Evolutionary conservation across 257 asterid genomes (phyloP).

Genomic region (Ilex asprella): DNA sequence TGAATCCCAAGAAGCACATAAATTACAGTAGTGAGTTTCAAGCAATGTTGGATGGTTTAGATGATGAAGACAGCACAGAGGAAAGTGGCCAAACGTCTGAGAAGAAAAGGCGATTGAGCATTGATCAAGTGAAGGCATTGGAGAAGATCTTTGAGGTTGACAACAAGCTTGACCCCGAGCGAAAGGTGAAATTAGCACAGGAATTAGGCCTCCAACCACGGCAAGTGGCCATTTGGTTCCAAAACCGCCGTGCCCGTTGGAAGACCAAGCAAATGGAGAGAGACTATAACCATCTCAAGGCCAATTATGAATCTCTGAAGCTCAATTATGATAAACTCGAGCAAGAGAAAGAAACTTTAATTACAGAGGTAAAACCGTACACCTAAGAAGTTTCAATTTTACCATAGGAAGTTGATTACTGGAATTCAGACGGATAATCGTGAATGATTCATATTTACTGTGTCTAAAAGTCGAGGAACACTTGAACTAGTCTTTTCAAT

Average conservation of each 20-base stretch:
- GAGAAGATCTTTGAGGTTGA: constrained; percentile 41
- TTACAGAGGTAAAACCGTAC: constrained; percentile 25
- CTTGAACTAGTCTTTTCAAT: no score
- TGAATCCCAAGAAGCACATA: constrained; percentile 9
- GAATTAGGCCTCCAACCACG: constrained; percentile 45
- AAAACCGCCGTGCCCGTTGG: constrained; percentile 46
- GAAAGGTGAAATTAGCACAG: constrained; percentile 31
- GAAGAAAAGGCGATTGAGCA: constrained; percentile 35
- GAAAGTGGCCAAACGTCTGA: constrained; percentile 24
- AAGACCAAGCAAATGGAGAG: constrained; percentile 45
- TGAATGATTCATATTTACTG: no score
- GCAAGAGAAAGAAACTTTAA: constrained; percentile 24
- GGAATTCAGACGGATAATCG: no score
- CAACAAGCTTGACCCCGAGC: constrained; percentile 40
- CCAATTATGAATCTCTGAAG: constrained; percentile 36
- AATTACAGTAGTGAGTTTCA: constrained; percentile 23
- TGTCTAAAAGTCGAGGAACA: no score
- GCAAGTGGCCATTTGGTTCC: constrained; percentile 52
- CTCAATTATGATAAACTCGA: constrained; percentile 25
- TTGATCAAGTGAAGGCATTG: constrained; percentile 36
- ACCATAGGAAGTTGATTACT: no score
- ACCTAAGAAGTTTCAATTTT: no score
- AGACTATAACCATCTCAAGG: constrained; percentile 31
- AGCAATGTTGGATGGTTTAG: constrained; percentile 33
- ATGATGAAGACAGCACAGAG: constrained; percentile 31